These are phyloP conservation scores for Chlamydomonas sphaeroides DNA, from an alignment of 139 green algal genomes.

Conservation along the genomic window DNA sequence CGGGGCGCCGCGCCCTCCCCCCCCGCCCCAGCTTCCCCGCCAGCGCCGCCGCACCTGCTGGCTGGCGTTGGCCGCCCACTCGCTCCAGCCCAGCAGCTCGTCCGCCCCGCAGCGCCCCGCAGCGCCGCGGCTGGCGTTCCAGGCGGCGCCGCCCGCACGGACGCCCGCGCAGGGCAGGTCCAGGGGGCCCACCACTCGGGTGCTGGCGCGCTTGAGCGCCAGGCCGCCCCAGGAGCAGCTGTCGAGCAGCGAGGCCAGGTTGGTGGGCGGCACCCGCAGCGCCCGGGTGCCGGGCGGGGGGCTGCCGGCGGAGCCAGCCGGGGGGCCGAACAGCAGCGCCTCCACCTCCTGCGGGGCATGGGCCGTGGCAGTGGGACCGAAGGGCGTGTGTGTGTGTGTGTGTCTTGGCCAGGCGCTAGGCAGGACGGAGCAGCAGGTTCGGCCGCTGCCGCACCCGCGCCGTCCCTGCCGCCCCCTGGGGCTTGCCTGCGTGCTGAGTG, in stretches of 20 bases:
- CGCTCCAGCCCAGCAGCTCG: background rate
- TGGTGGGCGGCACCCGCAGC: background rate
- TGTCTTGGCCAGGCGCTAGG: background rate
- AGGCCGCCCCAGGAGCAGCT: slow-evolving; percentile 5
- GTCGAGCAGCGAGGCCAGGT: background rate
- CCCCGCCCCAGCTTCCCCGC: no score
- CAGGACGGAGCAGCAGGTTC: no score
- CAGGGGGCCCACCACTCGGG: background rate
- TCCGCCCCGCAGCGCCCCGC: background rate
- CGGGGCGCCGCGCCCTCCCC: background rate
- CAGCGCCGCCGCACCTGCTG: no score
- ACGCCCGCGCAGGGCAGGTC: slow-evolving; percentile 8
- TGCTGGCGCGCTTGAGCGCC: background rate
- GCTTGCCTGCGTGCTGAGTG: no score
- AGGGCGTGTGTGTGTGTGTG: background rate
- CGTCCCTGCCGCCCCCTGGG: no score
- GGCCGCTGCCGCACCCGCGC: no score
- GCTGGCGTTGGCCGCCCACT: background rate
- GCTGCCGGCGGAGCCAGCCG: background rate
- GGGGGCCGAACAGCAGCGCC: slow-evolving; percentile 4
- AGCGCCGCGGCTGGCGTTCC: background rate
- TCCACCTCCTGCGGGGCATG: slow-evolving; percentile 15
- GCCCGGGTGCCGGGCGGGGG: background rate
- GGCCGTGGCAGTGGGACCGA: no score
- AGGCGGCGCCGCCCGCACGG: background rate